Evolutionary conservation across 1,284 basidiomycete species (phyloP), one percentile per base, ranked within the genome.

Genomic region (Cutaneotrichosporon cyanovorans): DNA sequence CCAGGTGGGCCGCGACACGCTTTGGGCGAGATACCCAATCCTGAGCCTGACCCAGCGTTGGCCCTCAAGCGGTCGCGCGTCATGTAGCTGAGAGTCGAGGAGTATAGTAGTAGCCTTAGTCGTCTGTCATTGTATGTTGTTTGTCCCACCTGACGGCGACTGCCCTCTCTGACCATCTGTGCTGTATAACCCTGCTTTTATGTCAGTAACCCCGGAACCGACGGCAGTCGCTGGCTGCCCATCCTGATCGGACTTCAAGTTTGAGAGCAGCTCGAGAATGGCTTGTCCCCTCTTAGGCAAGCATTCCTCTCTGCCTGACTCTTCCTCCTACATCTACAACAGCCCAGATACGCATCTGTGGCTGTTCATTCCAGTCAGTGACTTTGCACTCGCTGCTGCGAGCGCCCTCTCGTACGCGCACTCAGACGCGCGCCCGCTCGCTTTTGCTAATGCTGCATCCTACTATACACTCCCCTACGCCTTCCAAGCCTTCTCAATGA

Each of bases 401-500:
- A n/a, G n/a, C n/a, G n/a, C n/a, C n/a, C n/a, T n/a, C n/a, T n/a
- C n/a, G n/a, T n/a, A n/a, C n/a, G n/a, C n/a, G n/a, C n/a, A n/a
- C n/a, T n/a, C n/a, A n/a, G n/a, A n/a, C n/a, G n/a, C n/a, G n/a
- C n/a, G n/a, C n/a, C n/a, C n/a, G n/a, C n/a, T n/a, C n/a, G n/a
- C n/a, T n/a, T n/a, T n/a, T n/a, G 48, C 28, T 50, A 44, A 20
- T 48, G 45, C 57, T 45, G 40, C 50, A 46, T 54, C 52, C 48
- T 54, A 54, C 48, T 54, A 46, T 54, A 54, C 52, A 54, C 48
- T 45, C 21, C 34, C 40, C 62, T 70, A 84, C 46, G 81, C 82
- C 46, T 74, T 74, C 84, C 84, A 86, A 45, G 78, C 72, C 65
- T 77, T 76, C 54, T 77, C 73, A 58, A 84, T 76, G 56, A 85